phyloP scores from a whole-genome alignment of 352 stramenopile species.

The Phytophthora agathidicida region DNA sequence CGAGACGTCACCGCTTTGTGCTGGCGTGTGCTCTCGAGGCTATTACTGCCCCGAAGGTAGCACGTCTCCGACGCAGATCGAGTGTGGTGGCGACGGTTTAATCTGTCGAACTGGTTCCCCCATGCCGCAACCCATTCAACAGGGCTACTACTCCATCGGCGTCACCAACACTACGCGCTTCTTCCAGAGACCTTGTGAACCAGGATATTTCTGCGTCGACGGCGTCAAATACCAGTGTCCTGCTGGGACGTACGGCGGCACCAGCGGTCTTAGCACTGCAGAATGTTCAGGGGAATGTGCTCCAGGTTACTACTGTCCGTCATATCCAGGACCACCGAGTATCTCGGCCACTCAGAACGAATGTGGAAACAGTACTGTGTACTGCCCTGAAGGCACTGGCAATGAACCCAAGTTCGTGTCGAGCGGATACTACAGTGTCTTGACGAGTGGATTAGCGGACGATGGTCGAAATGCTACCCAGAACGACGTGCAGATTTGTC shows the following conservation, averaged over 20 bases:
- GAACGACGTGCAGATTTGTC: conserved; percentile 53
- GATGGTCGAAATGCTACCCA: conserved; percentile 63
- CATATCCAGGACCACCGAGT: conserved; percentile 51
- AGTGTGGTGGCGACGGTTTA: conserved; percentile 49
- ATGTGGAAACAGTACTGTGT: conserved; percentile 58
- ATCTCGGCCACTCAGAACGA: conserved; percentile 46
- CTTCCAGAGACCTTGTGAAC: conserved; percentile 66
- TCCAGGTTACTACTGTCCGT: conserved; percentile 77
- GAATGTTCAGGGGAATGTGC: conserved; percentile 67
- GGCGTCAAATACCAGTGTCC: conserved; percentile 78
- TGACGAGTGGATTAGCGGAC: conserved; percentile 37
- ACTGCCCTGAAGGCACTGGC: conserved; percentile 61
- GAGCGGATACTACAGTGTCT: conserved; percentile 61
- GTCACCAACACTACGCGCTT: conserved; percentile 62
- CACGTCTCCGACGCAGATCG: conserved; percentile 37
- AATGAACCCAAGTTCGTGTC: conserved; percentile 49
- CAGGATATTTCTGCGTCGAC: conserved; percentile 74
- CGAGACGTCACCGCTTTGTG: conserved; percentile 64
- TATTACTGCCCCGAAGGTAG: conserved; percentile 72
- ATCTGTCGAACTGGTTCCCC: conserved; percentile 64
- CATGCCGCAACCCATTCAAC: conserved; percentile 31
- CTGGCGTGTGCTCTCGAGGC: conserved; percentile 60
- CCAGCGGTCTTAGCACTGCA: conserved; percentile 35
- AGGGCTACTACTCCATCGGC: conserved; percentile 79
- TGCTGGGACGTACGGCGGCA: conserved; percentile 71